phyloP scores from a whole-genome alignment of 2,329 filamentous ascomycete genomes.

The Blastomyces percursus region DNA sequence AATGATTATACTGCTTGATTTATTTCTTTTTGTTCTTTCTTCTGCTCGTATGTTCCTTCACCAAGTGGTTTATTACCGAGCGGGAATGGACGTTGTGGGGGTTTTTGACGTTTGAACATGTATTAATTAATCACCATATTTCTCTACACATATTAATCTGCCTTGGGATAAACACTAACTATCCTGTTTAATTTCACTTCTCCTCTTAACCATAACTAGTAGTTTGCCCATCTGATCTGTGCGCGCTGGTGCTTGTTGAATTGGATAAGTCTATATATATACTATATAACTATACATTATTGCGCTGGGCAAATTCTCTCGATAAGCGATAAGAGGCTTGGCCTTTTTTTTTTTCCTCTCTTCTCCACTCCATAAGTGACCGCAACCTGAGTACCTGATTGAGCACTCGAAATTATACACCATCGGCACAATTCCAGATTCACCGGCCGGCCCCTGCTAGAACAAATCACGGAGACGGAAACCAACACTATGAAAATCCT shows the following conservation, averaged over 20 bases:
- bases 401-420: neutral
- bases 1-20: neutral
- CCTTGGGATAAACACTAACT: neutral
- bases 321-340: neutral
- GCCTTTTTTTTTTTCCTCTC: neutral
- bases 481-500: slow-evolving; percentile 73
- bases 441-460: too few relatives aligned
- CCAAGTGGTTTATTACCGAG: neutral
- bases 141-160: neutral
- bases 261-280: too few relatives aligned
- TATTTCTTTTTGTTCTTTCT: neutral
- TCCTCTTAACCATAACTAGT: neutral
- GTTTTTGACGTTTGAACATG: neutral
- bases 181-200: neutral
- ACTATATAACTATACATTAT: too few relatives aligned
- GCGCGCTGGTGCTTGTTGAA: too few relatives aligned
- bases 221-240: neutral
- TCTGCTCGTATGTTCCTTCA: neutral
- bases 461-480: neutral
- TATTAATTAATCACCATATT: neutral
- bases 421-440: neutral
- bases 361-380: neutral
- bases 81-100: neutral
- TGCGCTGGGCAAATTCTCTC: too few relatives aligned
- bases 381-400: neutral